Conservation (phyloP, 176 grass and related monocot species). For the Triticum monococcum region DNA sequence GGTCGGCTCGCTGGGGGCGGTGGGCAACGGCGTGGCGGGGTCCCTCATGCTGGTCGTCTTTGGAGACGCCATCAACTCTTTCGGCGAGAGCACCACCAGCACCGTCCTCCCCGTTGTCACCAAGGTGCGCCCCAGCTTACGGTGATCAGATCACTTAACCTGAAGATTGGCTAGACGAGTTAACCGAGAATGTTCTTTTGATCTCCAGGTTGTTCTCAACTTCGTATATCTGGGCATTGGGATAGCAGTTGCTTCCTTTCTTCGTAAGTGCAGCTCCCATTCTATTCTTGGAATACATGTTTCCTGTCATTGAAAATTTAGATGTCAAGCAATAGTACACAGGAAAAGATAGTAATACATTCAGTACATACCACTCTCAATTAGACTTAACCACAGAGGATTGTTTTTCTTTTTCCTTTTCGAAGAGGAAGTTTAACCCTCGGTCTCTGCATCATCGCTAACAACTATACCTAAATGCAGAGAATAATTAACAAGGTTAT, state of each 20-base stretch:
- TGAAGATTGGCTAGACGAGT: not conserved
- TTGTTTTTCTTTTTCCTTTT: no score
- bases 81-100: constrained; percentile 25
- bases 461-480: not conserved
- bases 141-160: not conserved
- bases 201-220: constrained; percentile 47
- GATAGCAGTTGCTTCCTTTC: constrained; percentile 47
- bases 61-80: constrained; percentile 39
- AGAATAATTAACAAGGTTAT: not conserved
- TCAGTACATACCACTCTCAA: not conserved
- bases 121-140: constrained; percentile 34
- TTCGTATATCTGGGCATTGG: constrained; percentile 69
- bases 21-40: constrained; percentile 48
- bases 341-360: not conserved
- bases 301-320: not conserved
- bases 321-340: not conserved
- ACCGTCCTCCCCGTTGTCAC: constrained; percentile 35
- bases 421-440: no score
- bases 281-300: not conserved
- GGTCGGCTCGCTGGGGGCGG: constrained; percentile 44
- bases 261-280: constrained; percentile 54
- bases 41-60: constrained; percentile 56
- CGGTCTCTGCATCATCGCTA: no score
- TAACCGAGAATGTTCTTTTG: not conserved
- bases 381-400: not conserved